Evolutionary conservation across 129 eudicot species (phyloP).

Genomic region (Tanacetum coccineum): DNA sequence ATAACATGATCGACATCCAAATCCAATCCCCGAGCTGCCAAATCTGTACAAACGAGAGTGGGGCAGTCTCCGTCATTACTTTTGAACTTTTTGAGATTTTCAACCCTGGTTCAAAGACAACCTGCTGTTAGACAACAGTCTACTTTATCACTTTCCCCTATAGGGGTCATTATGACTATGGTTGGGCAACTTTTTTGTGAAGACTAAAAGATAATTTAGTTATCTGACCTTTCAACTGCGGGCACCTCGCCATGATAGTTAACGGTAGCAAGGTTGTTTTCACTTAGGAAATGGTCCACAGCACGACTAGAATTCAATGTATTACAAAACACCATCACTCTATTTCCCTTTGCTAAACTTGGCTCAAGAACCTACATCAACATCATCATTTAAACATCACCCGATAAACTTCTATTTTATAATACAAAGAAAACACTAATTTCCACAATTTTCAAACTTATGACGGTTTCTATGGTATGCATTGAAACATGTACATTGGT

Average conservation of each 20-base stretch:
- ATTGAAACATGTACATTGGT: no score
- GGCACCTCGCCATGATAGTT: slow-evolving; percentile 99
- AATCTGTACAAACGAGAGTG: slow-evolving; percentile 89
- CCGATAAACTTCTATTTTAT: slow-evolving; percentile 9
- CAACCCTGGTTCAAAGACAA: slow-evolving; percentile 55
- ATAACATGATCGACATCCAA: slow-evolving; percentile 97
- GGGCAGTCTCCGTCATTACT: slow-evolving; percentile 95
- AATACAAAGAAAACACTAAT: not conserved
- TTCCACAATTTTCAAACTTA: not conserved
- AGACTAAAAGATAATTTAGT: slow-evolving; percentile 8
- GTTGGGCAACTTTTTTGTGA: not conserved
- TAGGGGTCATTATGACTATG: no score
- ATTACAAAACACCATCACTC: slow-evolving; percentile 94
- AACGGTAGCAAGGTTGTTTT: slow-evolving; percentile 83
- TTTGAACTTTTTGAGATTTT: slow-evolving; percentile 78
- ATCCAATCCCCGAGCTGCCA: slow-evolving; percentile 97
- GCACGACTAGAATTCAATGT: slow-evolving; percentile 95
- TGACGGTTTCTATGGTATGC: no score
- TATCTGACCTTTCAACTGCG: slow-evolving; percentile 78
- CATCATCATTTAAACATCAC: slow-evolving; percentile 13
- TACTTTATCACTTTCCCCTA: not conserved
- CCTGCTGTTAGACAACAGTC: not conserved
- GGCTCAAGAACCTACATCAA: slow-evolving; percentile 83
- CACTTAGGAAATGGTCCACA: slow-evolving; percentile 79
- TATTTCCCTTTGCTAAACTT: slow-evolving; percentile 91